Percentiles rank a stretch among this genome's conserved stretches.
These are phyloP conservation scores for Citrullus mucosospermus DNA, from an alignment of 306 rosid genomes.

Conservation along the genomic window DNA sequence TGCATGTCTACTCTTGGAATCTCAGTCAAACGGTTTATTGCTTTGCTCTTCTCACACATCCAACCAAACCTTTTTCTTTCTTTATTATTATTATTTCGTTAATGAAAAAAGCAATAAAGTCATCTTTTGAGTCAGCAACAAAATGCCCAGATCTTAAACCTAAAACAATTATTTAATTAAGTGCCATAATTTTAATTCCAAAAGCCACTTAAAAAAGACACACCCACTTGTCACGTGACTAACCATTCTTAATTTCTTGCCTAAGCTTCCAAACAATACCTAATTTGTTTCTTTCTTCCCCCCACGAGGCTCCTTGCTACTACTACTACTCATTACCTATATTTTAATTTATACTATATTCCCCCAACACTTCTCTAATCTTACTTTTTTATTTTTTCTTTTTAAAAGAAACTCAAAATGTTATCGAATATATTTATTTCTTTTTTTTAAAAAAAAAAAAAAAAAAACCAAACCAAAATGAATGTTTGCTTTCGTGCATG, in stretches of 20 bases:
- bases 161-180: not conserved
- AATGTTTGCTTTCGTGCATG: too few relatives aligned
- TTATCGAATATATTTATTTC: too few relatives aligned
- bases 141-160: slow-evolving; percentile 8
- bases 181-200: not conserved
- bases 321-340: not conserved
- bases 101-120: not conserved
- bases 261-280: not conserved
- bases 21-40: slow-evolving; percentile 1
- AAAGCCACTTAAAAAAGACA: not conserved
- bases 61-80: not conserved
- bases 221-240: slow-evolving; percentile 11
- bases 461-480: too few relatives aligned
- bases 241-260: not conserved
- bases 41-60: not conserved
- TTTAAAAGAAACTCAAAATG: not conserved
- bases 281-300: not conserved
- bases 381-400: not conserved
- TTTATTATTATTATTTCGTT: not conserved
- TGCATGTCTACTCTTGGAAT: slow-evolving; percentile 1
- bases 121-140: slow-evolving; percentile 5
- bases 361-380: not conserved
- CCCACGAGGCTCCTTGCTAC: not conserved
- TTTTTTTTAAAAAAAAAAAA: too few relatives aligned
- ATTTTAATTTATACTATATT: not conserved